Evolutionary conservation across 345 rosid genomes (phyloP).

Genomic region (Acer negundo): DNA sequence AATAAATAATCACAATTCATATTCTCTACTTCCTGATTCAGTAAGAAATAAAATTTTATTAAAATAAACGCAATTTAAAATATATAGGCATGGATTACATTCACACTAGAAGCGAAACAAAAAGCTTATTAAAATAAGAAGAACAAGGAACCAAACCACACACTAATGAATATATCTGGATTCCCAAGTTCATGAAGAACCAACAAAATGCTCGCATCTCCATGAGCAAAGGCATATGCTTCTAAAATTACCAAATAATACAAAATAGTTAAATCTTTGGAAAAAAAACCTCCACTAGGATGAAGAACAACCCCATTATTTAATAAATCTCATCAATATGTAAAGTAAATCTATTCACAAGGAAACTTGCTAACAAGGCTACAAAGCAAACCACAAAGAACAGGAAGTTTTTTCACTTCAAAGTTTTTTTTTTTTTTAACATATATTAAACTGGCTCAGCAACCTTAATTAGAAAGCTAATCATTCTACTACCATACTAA

Average conservation of each 20-base stretch:
- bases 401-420: background rate
- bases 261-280: background rate
- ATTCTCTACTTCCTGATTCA: background rate
- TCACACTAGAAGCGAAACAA: background rate
- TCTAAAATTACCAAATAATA: background rate
- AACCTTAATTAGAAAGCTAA: slow-evolving; percentile 37
- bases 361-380: background rate
- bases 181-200: background rate
- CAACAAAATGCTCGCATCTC: background rate
- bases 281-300: background rate
- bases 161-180: background rate
- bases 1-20: background rate
- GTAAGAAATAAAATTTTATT: background rate
- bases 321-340: background rate
- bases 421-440: background rate
- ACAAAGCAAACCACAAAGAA: background rate
- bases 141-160: background rate
- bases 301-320: background rate
- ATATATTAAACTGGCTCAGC: slow-evolving; percentile 51
- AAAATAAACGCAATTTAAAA: background rate
- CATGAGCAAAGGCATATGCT: background rate
- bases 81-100: background rate
- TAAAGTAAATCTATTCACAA: background rate
- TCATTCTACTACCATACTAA: slow-evolving; percentile 61
- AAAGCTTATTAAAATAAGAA: background rate